A percentile compares a stretch with the other conserved stretches of the same genome.
Conservation (phyloP, 768 basidiomycete species). For the Pleurotus ostreatus region DNA sequence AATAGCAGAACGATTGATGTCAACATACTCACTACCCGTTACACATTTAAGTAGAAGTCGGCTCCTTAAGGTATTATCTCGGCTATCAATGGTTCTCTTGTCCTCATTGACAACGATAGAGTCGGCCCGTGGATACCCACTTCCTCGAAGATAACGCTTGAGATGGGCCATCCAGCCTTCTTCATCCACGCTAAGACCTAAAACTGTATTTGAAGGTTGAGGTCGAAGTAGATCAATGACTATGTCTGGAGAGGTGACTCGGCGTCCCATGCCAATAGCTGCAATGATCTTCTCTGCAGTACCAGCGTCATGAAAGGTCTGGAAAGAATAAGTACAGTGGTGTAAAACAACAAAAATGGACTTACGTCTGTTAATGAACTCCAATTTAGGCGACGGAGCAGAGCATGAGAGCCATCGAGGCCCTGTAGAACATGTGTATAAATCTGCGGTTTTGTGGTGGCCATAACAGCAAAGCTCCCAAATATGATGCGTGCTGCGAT, state of each 20-base stretch:
- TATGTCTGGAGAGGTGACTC: background rate
- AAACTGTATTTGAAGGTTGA: background rate
- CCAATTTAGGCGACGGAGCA: background rate
- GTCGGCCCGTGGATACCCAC: background rate
- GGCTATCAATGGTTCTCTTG: background rate
- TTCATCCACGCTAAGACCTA: background rate
- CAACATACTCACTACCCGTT: background rate
- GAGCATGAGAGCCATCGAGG: background rate
- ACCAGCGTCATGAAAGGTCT: background rate
- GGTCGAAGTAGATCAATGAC: background rate
- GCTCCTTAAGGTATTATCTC: background rate
- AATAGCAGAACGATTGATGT: background rate
- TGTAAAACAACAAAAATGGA: background rate
- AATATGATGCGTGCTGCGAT: no score
- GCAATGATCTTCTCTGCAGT: background rate
- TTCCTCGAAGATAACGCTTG: background rate
- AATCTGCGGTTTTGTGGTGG: background rate
- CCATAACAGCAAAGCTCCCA: no score
- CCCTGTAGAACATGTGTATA: background rate
- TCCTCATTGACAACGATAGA: background rate
- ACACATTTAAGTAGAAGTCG: slow-evolving; percentile 5
- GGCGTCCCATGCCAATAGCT: background rate
- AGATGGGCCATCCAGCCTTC: background rate
- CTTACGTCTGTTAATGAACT: background rate
- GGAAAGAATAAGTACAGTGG: background rate